Conservation (phyloP, 306 rosid genomes). For the Sesbania bispinosa region DNA sequence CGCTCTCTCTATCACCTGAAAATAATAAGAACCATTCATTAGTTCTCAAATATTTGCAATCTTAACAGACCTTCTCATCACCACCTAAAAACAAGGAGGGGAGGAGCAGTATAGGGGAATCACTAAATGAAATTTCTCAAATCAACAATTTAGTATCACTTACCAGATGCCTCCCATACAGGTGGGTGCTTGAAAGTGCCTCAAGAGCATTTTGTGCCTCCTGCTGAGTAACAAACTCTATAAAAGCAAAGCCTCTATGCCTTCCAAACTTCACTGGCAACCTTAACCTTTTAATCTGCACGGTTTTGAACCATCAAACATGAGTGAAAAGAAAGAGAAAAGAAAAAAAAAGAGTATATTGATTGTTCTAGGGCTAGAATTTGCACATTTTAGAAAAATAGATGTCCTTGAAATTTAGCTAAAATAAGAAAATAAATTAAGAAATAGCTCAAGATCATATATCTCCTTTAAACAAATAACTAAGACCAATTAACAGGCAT, state of each 20-base stretch:
- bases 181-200: constrained; percentile 77
- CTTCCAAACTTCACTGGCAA: constrained; percentile 79
- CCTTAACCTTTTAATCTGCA: constrained; percentile 80
- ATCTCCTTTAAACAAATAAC: not conserved
- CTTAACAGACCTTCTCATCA: not conserved
- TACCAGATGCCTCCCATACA: constrained; percentile 93
- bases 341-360: not conserved
- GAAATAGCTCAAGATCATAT: not conserved
- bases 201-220: constrained; percentile 72
- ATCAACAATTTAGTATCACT: constrained; percentile 30
- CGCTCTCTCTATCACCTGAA: constrained; percentile 85
- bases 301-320: not conserved
- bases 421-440: not conserved
- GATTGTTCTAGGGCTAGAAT: not conserved
- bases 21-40: not conserved
- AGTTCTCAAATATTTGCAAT: not conserved
- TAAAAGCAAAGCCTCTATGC: constrained; percentile 95
- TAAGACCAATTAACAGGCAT: not conserved
- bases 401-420: not conserved
- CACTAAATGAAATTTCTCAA: not conserved
- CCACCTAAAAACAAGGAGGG: not conserved
- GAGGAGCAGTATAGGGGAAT: not conserved
- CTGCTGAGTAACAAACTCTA: constrained; percentile 87
- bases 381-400: not conserved
- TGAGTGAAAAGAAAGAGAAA: not conserved